Evolutionary conservation across 2,329 filamentous ascomycete genomes (phyloP), one percentile per base, ranked within the genome.

Genomic region (Aspergillus carbonarius): DNA sequence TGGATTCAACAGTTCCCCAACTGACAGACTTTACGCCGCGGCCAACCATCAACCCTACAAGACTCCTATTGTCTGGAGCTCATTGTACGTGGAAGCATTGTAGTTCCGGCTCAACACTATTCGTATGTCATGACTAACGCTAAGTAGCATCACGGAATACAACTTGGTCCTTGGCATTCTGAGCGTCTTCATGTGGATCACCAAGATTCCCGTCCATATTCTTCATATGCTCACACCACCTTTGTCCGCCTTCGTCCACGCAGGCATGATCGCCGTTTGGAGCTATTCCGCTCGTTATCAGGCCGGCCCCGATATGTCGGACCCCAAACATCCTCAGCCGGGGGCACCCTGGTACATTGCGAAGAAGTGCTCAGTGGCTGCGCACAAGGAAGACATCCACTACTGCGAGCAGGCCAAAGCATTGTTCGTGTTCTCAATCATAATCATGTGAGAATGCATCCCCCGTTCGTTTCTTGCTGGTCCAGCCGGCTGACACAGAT

Each of bases 321-420:
- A 88, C 66, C 80, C 82, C 1, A 65, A 74, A 1, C 82, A 83
- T 60, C 77, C 75, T 3, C 82, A 85, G 61, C 75, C 77, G 7
- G 84, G 85, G 32, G 72, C 83, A 17, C 84, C 85, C 7, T 88
- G 85, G 85, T 87, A 87, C 68, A 82, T 88, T 63, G 83, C 83
- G 54, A 86, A 87, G 71, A 82, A 75, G 63, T 88, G 85, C 74
- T 78, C 73, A 53, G 80, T 85, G 23, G 79, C 82, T 0, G 71
- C 72, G 5, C 70, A 78, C 42, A 73, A 75, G 48, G 76, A 74
- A 47, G 75, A 82, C 55, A 72, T 82, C 32, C 69, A 68, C 17
- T 88, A 85, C 68, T 88, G 85, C 70, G 73, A 80, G 72, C 85
- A 88, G 72, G 84, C 85, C 4, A 85, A 87, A 67, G 76, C 78